Evolutionary conservation across 495 filamentous ascomycete species (phyloP).

Genomic region (Xylaria curta): DNA sequence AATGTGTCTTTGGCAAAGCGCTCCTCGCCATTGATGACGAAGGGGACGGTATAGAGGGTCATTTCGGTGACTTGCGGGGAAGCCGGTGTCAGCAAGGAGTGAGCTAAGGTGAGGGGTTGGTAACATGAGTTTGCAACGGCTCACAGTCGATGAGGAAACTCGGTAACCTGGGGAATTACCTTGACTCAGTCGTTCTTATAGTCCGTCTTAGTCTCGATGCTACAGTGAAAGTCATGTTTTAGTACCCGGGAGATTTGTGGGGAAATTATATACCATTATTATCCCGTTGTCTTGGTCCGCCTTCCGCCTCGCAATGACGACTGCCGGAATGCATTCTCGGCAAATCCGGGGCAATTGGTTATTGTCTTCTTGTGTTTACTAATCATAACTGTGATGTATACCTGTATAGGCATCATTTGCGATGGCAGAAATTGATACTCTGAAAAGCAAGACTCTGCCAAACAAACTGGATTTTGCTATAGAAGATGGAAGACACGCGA

Average conservation of each 20-base stretch:
- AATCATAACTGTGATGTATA: not conserved
- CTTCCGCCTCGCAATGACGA: not conserved
- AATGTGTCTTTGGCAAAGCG: constrained; percentile 66
- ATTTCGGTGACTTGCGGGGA: constrained; percentile 30
- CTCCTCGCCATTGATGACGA: constrained; percentile 77
- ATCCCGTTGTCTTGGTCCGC: not conserved
- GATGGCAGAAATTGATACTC: not conserved
- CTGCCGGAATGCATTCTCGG: not conserved
- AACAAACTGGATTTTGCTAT: not conserved
- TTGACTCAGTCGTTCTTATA: not conserved
- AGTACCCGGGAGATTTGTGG: not conserved
- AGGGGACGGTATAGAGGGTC: constrained; percentile 59
- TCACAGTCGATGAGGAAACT: not conserved
- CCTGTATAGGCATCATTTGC: not conserved
- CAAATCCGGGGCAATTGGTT: not conserved
- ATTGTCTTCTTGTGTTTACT: not conserved
- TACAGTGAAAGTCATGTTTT: not conserved
- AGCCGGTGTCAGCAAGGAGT: not conserved
- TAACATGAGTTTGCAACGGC: constrained; percentile 6
- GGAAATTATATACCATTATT: not conserved
- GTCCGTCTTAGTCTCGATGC: not conserved
- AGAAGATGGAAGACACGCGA: not conserved
- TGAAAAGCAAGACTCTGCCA: not conserved
- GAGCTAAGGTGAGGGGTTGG: constrained; percentile 8
- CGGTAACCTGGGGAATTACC: not conserved